Conservation (phyloP, 2,329 filamentous ascomycete species). For the Xylariaceae sp. region DNA sequence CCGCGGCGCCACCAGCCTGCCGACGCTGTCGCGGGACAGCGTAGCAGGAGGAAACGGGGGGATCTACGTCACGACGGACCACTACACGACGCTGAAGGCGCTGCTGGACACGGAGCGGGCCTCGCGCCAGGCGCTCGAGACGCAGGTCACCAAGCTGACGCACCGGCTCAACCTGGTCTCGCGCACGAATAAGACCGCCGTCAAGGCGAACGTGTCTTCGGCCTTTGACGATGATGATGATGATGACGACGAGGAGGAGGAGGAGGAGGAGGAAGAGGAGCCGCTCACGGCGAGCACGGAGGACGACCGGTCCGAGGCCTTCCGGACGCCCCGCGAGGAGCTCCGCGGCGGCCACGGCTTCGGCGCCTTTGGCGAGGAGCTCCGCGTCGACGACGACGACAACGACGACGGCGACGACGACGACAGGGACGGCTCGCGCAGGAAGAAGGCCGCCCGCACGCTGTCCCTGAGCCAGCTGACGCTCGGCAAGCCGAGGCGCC, state of each 20-base stretch:
- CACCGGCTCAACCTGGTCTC: conserved; percentile 42
- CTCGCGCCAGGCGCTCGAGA: conserved; percentile 47
- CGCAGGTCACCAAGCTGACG: conserved; percentile 45
- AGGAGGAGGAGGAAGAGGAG: conserved; percentile 22
- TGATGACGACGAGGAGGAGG: conserved; percentile 31
- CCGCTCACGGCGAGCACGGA: conserved; percentile 19
- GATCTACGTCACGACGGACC: conserved; percentile 31
- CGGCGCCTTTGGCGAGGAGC: conserved; percentile 36
- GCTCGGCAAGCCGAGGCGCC: conserved; percentile 28
- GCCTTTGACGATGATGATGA: conserved; percentile 37
- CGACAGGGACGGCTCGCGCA: conserved; percentile 28
- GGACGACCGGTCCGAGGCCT: conserved; percentile 38
- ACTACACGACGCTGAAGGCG: conserved; percentile 42
- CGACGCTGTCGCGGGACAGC: conserved; percentile 28
- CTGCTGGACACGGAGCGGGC: conserved; percentile 51
- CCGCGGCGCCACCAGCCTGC: conserved; percentile 38
- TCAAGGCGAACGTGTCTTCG: conserved; percentile 29
- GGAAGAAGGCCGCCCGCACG: conserved; percentile 52
- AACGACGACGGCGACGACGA: conserved; percentile 27
- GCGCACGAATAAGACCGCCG: conserved; percentile 26
- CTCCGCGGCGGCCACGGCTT: conserved; percentile 27
- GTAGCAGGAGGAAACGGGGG: conserved; percentile 10
- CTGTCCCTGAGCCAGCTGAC: conserved; percentile 58
- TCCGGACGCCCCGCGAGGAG: conserved; percentile 45
- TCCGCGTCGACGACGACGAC: conserved; percentile 17